These are phyloP conservation scores for Tolypocladium pustulatum DNA, from an alignment of 2,329 filamentous ascomycete species.

Conservation along the genomic window DNA sequence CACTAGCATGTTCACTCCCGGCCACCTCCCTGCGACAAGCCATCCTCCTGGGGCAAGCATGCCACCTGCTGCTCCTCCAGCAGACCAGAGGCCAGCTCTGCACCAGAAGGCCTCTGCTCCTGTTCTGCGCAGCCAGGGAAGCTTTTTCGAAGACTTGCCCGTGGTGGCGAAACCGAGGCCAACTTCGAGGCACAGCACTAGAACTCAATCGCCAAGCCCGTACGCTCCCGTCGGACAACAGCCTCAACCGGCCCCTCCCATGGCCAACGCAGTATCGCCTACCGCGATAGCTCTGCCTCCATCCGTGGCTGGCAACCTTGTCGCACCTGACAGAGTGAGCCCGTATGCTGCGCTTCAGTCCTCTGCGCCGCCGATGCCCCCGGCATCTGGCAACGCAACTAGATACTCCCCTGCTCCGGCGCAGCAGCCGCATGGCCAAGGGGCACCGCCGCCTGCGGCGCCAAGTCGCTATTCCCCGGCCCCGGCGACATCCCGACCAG, in stretches of 20 bases:
- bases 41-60: slow-evolving; percentile 9
- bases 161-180: slow-evolving; percentile 50
- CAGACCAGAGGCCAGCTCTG: slow-evolving; percentile 18
- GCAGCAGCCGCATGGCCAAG: slow-evolving; percentile 28
- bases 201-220: slow-evolving; percentile 28
- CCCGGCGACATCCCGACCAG: slow-evolving; percentile 27
- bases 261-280: slow-evolving; percentile 13
- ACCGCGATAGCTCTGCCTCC: slow-evolving; percentile 13
- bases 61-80: slow-evolving; percentile 14
- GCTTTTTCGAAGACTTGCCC: slow-evolving; percentile 73
- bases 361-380: slow-evolving; percentile 18
- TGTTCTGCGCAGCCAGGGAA: slow-evolving; percentile 31
- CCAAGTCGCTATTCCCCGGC: slow-evolving; percentile 44
- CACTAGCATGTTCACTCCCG: slow-evolving; percentile 42
- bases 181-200: slow-evolving; percentile 40
- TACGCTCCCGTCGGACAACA: slow-evolving; percentile 4
- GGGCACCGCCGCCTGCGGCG: slow-evolving; percentile 25
- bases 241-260: slow-evolving; percentile 11
- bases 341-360: slow-evolving; percentile 41
- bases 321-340: slow-evolving; percentile 40
- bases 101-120: slow-evolving; percentile 23
- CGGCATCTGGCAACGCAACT: slow-evolving; percentile 24
- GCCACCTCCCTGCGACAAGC: slow-evolving; percentile 10
- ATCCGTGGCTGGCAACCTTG: slow-evolving; percentile 28
- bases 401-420: slow-evolving; percentile 53